Percentiles rank a stretch among this genome's conserved stretches.
phyloP scores from a whole-genome alignment of 176 grass and related monocot species.

The Thinopyrum elongatum region DNA sequence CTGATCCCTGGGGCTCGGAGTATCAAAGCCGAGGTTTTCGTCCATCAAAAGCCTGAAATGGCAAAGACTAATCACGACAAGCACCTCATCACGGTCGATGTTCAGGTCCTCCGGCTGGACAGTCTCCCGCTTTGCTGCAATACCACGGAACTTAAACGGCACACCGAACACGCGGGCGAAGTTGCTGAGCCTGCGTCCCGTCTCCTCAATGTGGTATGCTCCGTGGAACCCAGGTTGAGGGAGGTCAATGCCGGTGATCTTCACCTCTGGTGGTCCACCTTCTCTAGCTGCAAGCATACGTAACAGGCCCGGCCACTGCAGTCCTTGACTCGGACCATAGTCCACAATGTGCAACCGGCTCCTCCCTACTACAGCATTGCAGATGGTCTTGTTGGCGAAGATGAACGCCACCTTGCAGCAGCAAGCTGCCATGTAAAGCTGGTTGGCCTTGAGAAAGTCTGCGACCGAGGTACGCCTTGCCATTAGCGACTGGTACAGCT shows the following conservation, averaged over 20 bases:
- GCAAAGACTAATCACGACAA: conserved; percentile 33
- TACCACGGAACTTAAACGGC: conserved; percentile 37
- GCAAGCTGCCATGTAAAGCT: conserved; percentile 51
- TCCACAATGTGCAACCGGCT: conserved; percentile 47
- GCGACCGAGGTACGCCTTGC: neutral
- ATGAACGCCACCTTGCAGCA: conserved; percentile 40
- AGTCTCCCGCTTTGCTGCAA: conserved; percentile 34
- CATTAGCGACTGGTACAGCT: conserved; percentile 35
- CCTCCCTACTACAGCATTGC: conserved; percentile 19
- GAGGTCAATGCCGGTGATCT: conserved; percentile 34
- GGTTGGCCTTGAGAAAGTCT: conserved; percentile 48
- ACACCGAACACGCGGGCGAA: conserved; percentile 22
- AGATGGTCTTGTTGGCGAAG: conserved; percentile 57
- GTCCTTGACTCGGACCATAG: conserved; percentile 41
- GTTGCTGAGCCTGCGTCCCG: conserved; percentile 17
- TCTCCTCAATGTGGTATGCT: conserved; percentile 16
- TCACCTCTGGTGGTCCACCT: conserved; percentile 32
- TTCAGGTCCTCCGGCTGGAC: conserved; percentile 16
- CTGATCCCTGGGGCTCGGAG: conserved; percentile 31
- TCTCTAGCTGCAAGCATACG: neutral
- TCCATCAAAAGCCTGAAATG: conserved; percentile 37
- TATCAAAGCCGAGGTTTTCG: neutral
- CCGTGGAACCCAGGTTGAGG: conserved; percentile 12
- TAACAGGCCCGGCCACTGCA: conserved; percentile 42
- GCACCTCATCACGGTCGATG: conserved; percentile 27